These are phyloP conservation scores for Fusarium xyrophilum DNA, from an alignment of 2,329 filamentous ascomycete species.

Conservation along the genomic window DNA sequence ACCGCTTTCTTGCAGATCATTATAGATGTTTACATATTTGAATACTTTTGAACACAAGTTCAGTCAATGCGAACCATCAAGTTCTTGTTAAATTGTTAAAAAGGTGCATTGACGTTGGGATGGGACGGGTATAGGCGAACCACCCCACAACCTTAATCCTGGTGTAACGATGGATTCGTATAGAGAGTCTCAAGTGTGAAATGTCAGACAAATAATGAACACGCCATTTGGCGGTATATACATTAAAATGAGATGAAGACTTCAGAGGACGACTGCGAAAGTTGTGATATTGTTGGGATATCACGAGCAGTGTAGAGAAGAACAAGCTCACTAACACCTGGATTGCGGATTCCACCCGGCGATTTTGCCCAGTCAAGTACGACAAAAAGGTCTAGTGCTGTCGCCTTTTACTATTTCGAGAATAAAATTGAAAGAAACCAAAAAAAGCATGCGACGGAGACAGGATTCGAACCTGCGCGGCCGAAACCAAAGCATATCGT, in stretches of 20 bases:
- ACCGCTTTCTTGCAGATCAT: neutral
- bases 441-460: neutral
- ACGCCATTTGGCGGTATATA: rapidly evolving
- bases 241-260: rapidly evolving
- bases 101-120: neutral
- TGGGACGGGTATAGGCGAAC: neutral
- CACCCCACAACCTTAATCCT: neutral
- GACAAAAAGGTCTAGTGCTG: neutral
- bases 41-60: neutral
- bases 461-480: conserved; percentile 2
- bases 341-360: too few relatives aligned
- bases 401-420: rapidly evolving
- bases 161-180: neutral
- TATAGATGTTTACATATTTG: rapidly evolving
- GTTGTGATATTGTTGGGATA: rapidly evolving
- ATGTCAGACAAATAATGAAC: rapidly evolving
- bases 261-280: rapidly evolving
- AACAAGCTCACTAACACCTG: neutral
- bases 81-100: neutral
- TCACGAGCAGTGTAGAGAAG: neutral
- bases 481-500: conserved; percentile 2
- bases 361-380: neutral
- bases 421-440: rapidly evolving
- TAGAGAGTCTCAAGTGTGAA: neutral
- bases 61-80: neutral